These are phyloP conservation scores for Diplocarpon rosae DNA, from an alignment of 2,329 filamentous ascomycete genomes.

Conservation along the genomic window DNA sequence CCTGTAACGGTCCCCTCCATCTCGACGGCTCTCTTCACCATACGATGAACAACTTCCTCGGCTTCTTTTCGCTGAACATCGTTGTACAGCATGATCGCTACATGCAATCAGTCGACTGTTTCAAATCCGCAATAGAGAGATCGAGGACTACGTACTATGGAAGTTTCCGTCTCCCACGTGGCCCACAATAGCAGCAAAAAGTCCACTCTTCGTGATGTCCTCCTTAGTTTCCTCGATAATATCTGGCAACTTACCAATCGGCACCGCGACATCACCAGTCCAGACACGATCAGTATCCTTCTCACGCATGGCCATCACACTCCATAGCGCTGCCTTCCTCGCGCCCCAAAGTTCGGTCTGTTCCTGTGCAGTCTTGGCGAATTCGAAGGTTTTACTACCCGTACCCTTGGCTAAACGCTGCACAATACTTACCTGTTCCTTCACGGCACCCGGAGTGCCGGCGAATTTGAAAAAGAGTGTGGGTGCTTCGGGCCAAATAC, in stretches of 20 bases:
- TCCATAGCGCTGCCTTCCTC: slow-evolving; percentile 76
- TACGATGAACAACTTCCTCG: slow-evolving; percentile 64
- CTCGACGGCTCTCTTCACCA: slow-evolving; percentile 78
- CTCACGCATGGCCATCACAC: slow-evolving; percentile 54
- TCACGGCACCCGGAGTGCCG: slow-evolving; percentile 57
- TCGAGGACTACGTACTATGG: slow-evolving; percentile 35
- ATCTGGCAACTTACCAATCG: slow-evolving; percentile 60
- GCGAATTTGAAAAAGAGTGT: slow-evolving; percentile 81
- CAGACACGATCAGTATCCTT: slow-evolving; percentile 60
- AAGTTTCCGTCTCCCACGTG: slow-evolving; percentile 74
- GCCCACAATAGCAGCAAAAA: slow-evolving; percentile 54
- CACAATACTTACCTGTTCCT: slow-evolving; percentile 66
- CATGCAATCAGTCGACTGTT: background rate
- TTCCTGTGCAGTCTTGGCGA: slow-evolving; percentile 60
- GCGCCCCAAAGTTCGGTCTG: slow-evolving; percentile 72
- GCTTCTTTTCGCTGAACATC: slow-evolving; percentile 56
- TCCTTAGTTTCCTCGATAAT: slow-evolving; percentile 69
- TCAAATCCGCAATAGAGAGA: background rate
- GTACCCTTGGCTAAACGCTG: slow-evolving; percentile 48
- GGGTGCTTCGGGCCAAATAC: slow-evolving; percentile 59
- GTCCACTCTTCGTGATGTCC: slow-evolving; percentile 44
- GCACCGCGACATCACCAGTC: slow-evolving; percentile 81
- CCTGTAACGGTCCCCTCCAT: slow-evolving; percentile 79
- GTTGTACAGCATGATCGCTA: slow-evolving; percentile 48
- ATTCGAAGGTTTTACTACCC: slow-evolving; percentile 63